Percentiles rank a stretch among this genome's conserved stretches.
These are phyloP conservation scores for Cercospora nicotianae DNA, from an alignment of 2,329 filamentous ascomycete species.

Conservation along the genomic window DNA sequence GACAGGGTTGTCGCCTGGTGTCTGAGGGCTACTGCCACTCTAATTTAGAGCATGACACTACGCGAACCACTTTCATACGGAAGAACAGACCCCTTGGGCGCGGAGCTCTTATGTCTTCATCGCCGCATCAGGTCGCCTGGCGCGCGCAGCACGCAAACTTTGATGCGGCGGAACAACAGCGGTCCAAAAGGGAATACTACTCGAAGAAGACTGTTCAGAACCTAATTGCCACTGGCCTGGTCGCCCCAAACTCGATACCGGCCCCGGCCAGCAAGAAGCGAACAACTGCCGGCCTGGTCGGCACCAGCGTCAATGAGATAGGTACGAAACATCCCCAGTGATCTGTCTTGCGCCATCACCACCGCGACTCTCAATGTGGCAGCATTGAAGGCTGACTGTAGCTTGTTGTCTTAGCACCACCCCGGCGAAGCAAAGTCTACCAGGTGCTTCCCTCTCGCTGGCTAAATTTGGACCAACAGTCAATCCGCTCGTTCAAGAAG, in stretches of 20 bases:
- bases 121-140: constrained; percentile 22
- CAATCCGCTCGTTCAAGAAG: not conserved
- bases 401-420: constrained; percentile 27
- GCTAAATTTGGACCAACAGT: constrained; percentile 26
- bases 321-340: constrained; percentile 26
- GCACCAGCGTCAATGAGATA: constrained; percentile 21
- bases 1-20: constrained; percentile 9
- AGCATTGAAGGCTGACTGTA: constrained; percentile 20
- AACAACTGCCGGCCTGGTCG: constrained; percentile 21
- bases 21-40: constrained; percentile 28
- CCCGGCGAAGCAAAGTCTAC: constrained; percentile 24
- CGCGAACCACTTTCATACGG: constrained; percentile 18
- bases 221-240: constrained; percentile 22
- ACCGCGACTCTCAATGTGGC: constrained; percentile 2
- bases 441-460: constrained; percentile 17
- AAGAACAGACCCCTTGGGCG: constrained; percentile 14
- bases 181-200: constrained; percentile 18
- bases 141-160: constrained; percentile 19
- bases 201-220: constrained; percentile 25
- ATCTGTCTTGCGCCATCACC: constrained; percentile 3
- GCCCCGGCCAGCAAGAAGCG: constrained; percentile 9
- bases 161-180: constrained; percentile 20
- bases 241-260: constrained; percentile 15
- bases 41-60: constrained; percentile 30
- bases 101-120: constrained; percentile 17